Evolutionary conservation across 768 basidiomycete species (phyloP).

Genomic region (Pulveroboletus sp.): DNA sequence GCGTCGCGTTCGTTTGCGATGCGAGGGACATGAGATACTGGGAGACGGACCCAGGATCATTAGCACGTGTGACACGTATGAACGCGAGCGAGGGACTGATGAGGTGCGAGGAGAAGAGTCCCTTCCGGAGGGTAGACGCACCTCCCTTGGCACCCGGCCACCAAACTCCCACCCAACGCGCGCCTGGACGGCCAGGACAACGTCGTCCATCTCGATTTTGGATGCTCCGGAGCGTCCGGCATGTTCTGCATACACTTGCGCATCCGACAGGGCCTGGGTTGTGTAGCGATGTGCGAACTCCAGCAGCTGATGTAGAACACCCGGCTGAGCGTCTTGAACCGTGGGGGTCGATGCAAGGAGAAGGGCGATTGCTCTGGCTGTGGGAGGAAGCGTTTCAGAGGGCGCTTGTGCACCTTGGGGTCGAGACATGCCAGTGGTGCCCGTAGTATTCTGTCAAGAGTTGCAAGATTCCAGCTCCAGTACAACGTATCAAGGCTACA

Average conservation of each 20-base stretch:
- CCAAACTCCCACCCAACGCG: conserved; percentile 93
- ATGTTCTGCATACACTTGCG: conserved; percentile 83
- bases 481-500: background rate
- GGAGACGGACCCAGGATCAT: background rate
- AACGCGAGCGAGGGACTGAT: background rate
- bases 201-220: conserved; percentile 81
- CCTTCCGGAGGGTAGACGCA: conserved; percentile 34
- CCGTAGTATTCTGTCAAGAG: background rate
- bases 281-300: conserved; percentile 86
- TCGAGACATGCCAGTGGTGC: conserved; percentile 36
- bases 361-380: conserved; percentile 78
- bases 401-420: conserved; percentile 27
- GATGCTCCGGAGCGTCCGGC: conserved; percentile 57
- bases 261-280: conserved; percentile 77
- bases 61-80: background rate
- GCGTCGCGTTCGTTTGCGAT: conserved; percentile 74
- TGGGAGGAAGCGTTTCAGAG: conserved; percentile 73
- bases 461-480: background rate
- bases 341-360: conserved; percentile 79
- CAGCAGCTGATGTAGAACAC: conserved; percentile 79
- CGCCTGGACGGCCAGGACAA: conserved; percentile 77
- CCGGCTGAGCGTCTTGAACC: conserved; percentile 82
- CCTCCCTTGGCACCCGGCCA: conserved; percentile 85
- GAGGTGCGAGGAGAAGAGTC: background rate
- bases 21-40: conserved; percentile 79